Percentiles rank a stretch among this genome's conserved stretches.
Conservation (phyloP, 2,329 filamentous ascomycete species). For the Botrytis hyacinthi region DNA sequence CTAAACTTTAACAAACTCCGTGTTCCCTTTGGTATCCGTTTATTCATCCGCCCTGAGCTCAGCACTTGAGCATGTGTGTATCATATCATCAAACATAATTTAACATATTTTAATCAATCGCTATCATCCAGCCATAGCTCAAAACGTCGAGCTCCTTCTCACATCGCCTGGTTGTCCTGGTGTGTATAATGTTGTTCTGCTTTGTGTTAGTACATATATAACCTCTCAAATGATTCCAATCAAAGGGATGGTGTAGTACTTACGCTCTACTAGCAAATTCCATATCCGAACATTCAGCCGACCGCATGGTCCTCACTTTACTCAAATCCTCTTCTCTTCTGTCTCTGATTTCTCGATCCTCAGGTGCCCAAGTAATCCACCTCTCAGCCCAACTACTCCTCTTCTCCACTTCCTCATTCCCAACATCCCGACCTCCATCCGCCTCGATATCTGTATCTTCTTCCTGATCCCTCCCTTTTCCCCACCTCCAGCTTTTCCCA, state of each 20-base stretch:
- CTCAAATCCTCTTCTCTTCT: neutral
- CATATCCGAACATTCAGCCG: neutral
- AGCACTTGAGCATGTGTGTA: slow-evolving; percentile 3
- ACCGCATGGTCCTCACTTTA: neutral
- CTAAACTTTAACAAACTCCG: neutral
- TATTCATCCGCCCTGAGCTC: neutral
- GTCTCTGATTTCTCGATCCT: neutral
- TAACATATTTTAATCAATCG: neutral
- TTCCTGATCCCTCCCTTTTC: neutral
- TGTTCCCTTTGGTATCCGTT: neutral
- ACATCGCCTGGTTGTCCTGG: slow-evolving; percentile 6
- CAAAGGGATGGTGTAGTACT: neutral
- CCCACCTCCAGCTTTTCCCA: slow-evolving; percentile 12
- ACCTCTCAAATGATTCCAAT: no score
- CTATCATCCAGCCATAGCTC: neutral
- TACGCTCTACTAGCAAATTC: slow-evolving; percentile 5
- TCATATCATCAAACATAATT: neutral
- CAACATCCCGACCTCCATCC: neutral
- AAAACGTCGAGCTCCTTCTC: neutral
- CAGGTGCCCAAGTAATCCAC: slow-evolving; percentile 15
- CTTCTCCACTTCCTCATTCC: neutral
- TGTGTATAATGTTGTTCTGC: slow-evolving; percentile 5
- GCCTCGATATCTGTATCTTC: slow-evolving; percentile 4
- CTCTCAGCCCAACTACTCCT: neutral
- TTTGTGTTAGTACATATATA: neutral